Evolutionary conservation across 1,139 yeast genomes (phyloP).

Genomic region (Suhomyces bokatorum): DNA sequence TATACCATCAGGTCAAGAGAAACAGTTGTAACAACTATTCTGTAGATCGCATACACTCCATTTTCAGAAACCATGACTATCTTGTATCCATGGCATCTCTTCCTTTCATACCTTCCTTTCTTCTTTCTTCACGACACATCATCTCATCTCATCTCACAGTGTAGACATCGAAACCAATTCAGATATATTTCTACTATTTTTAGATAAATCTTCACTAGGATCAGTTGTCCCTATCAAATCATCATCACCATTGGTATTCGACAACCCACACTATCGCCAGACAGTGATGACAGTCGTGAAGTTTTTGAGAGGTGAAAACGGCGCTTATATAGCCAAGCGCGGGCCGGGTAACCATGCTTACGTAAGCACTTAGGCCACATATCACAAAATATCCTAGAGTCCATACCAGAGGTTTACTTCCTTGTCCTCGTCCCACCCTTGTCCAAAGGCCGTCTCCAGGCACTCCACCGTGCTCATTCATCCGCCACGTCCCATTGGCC

Average conservation of each 20-base stretch:
- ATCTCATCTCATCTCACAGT: too few relatives aligned
- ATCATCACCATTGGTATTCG: slow-evolving; percentile 21
- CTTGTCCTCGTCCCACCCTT: background rate
- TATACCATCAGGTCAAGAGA: too few relatives aligned
- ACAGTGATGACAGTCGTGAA: slow-evolving; percentile 8
- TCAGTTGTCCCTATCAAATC: slow-evolving; percentile 45
- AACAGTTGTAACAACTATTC: too few relatives aligned
- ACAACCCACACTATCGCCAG: slow-evolving; percentile 7
- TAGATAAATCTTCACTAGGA: slow-evolving; percentile 25
- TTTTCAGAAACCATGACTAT: too few relatives aligned
- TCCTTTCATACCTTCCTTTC: too few relatives aligned
- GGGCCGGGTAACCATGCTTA: slow-evolving; percentile 13
- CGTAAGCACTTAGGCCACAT: slow-evolving; percentile 1
- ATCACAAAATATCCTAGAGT: background rate
- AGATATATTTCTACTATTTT: slow-evolving; percentile 26
- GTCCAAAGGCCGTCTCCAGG: too few relatives aligned
- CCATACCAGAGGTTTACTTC: background rate
- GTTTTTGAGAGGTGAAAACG: background rate
- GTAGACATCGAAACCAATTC: slow-evolving; percentile 2
- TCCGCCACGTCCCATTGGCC: background rate
- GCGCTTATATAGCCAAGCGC: background rate
- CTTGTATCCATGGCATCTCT: too few relatives aligned
- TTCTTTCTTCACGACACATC: too few relatives aligned
- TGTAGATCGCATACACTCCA: too few relatives aligned
- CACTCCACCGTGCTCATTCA: background rate